Evolutionary conservation across 1,284 basidiomycete genomes (phyloP), one percentile per base, ranked within the genome.

Genomic region (Moniliella sp.): DNA sequence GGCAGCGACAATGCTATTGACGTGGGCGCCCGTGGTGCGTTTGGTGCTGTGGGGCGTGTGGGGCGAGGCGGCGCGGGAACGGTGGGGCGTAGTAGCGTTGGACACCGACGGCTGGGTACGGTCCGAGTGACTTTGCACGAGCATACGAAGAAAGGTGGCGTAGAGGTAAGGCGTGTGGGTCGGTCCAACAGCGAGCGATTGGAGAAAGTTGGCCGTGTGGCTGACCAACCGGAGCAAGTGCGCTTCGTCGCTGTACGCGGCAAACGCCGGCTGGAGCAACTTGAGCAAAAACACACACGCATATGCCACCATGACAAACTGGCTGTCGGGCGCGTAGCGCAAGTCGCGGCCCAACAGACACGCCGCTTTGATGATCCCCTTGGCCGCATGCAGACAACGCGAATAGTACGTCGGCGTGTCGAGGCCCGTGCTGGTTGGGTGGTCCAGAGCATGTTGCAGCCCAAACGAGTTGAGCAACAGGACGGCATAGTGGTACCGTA

Each of bases 301-400:
- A 62, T 91, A 93, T 8, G 78, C 79, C 32, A 74, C 73, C 66
- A 81, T 78, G 15, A 93, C 80, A 52, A 81, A 88, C 52, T 82
- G 78, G 5, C 80, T 79, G 58, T 94, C 86, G 0, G 82, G 78
- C 0, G 80, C 73, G 59, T 82, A 86, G 39, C 72, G 73, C 57
- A 93, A 65, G 50, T 70, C 67, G 14, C 40, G 40, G 15, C 52
- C 44, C 35, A 46, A 33, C 11, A 47, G 44, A 5, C 35, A 31
- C 19, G 46, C 33, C 19, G 48, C 43, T 3, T 29, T 29, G 12
- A 59, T 44, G 21, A 59, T 51, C 14, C 39, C 46, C 46, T 57
- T 33, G 32, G 51, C 40, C 21, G 60, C 34, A 33, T 57, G 33
- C 40, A 56, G 32, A 41, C 50, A 23, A n/a, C 21, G 21, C 21